A percentile compares a stretch with the other conserved stretches of the same genome.
These are phyloP conservation scores for Debaryomyces hansenii DNA, from an alignment of 805 yeast species.

Conservation along the genomic window DNA sequence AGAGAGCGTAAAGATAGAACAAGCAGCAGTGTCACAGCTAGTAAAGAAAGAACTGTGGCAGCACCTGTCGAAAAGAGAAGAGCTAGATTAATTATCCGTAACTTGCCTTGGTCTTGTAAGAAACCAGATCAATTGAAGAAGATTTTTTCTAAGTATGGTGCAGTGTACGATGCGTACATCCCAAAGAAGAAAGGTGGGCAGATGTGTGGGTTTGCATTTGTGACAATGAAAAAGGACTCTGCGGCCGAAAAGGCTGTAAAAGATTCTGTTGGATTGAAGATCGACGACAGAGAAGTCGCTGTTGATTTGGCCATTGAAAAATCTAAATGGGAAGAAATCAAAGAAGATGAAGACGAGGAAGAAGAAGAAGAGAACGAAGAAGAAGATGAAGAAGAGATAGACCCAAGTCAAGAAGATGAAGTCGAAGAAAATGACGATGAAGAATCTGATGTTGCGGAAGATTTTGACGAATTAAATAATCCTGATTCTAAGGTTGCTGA, in stretches of 20 bases:
- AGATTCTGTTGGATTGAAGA: constrained; percentile 69
- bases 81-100: constrained; percentile 85
- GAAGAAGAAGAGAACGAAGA: constrained; percentile 42
- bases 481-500: constrained; percentile 33
- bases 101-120: constrained; percentile 94
- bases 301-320: constrained; percentile 93
- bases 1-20: constrained; percentile 67
- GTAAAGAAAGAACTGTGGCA: constrained; percentile 7
- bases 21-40: constrained; percentile 1
- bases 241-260: constrained; percentile 83
- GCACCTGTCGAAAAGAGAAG: constrained; percentile 69
- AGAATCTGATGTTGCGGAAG: constrained; percentile 14
- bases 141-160: constrained; percentile 74
- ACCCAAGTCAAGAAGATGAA: constrained; percentile 33
- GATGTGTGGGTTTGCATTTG: constrained; percentile 94
- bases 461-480: constrained; percentile 28
- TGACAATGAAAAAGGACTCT: constrained; percentile 77
- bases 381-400: constrained; percentile 36
- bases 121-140: constrained; percentile 70
- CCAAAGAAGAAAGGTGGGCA: constrained; percentile 86
- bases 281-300: constrained; percentile 88
- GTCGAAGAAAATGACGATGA: constrained; percentile 25
- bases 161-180: constrained; percentile 82
- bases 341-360: constrained; percentile 33
- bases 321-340: constrained; percentile 70